phyloP scores from a whole-genome alignment of 768 basidiomycete genomes.

The Suillus cothurnatus region DNA sequence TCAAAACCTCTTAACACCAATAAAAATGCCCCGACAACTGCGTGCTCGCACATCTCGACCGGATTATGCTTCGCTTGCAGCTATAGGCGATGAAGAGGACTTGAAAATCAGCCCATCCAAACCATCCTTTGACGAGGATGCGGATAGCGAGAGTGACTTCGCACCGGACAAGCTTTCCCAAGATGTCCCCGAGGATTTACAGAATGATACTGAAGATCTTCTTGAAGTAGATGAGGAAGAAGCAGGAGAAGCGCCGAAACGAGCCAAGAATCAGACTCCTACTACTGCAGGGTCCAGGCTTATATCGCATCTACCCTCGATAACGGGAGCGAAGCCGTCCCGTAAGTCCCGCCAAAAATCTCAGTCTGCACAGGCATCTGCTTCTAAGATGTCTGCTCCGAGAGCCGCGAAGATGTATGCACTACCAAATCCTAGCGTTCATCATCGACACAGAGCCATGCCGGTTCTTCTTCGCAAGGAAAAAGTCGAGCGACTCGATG shows the following conservation, averaged over 20 bases:
- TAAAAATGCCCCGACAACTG: slow-evolving; percentile 55
- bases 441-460: slow-evolving; percentile 73
- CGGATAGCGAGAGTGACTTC: slow-evolving; percentile 59
- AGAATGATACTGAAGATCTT: slow-evolving; percentile 34
- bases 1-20: neutral
- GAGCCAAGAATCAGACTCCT: slow-evolving; percentile 8
- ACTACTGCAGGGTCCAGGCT: slow-evolving; percentile 6
- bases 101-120: slow-evolving; percentile 43
- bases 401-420: slow-evolving; percentile 48
- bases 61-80: slow-evolving; percentile 48
- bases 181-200: slow-evolving; percentile 31
- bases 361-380: slow-evolving; percentile 10
- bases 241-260: slow-evolving; percentile 19
- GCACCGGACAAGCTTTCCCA: slow-evolving; percentile 39
- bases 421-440: slow-evolving; percentile 63
- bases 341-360: slow-evolving; percentile 24
- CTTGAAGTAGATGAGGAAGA: slow-evolving; percentile 31
- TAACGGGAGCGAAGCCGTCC: slow-evolving; percentile 16
- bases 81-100: slow-evolving; percentile 32
- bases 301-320: slow-evolving; percentile 9
- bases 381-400: slow-evolving; percentile 13
- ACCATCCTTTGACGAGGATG: slow-evolving; percentile 20
- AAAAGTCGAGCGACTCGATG: slow-evolving; percentile 58
- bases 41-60: slow-evolving; percentile 55
- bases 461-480: slow-evolving; percentile 56